Base-by-base conservation (phyloP, 257 asterid species). In the Solanum microdontum region DNA sequence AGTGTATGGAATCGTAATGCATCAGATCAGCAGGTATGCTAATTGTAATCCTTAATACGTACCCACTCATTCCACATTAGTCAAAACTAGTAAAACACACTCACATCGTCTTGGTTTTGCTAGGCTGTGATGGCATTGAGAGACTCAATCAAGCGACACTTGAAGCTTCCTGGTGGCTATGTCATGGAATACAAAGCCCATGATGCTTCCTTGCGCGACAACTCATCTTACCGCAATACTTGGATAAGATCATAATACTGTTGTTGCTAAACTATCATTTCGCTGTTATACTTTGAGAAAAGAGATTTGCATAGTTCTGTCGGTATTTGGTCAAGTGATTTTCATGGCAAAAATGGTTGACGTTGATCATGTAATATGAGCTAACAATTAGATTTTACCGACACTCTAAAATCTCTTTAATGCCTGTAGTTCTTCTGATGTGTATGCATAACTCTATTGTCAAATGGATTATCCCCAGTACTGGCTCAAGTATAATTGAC, bases 1-100 rank as follows among this genome's bases (percentile, higher is more conserved):
- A 97, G 99, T 51, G 98, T 97, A 76, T 97, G 99, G 99, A 97
- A 96, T 91, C 96, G 98, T 84, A 93, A 95, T 92, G 99, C 99
- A 9, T 93, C 98, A 79, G 99, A 97, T 91, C 89, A 96, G 85
- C 99, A 97, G 99, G 99, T 94, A 82, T 26, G 85, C 43, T 87
- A 93, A 30, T 15, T 82, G 6, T 82, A 48, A 26, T 8, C 30
- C 19, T 5, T 82, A 10, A 1, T 28, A 5, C 69, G 0, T 5
- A 82, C 26, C 23, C 24, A 26, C 3, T 79, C 2, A 13, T 28
- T 82, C 69, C 85, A 15, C 6, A 4, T 80, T 7, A 40, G 28
- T 33, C 26, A 30, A 48, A 82, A 48, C 64, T 1, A 15, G 26
- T 79, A 8, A 43, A 72, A 84, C 72, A 40, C 51, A n/a, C 87